These are phyloP conservation scores for Aphanoascus verrucosus DNA, from an alignment of 2,329 filamentous ascomycete genomes.

Conservation along the genomic window DNA sequence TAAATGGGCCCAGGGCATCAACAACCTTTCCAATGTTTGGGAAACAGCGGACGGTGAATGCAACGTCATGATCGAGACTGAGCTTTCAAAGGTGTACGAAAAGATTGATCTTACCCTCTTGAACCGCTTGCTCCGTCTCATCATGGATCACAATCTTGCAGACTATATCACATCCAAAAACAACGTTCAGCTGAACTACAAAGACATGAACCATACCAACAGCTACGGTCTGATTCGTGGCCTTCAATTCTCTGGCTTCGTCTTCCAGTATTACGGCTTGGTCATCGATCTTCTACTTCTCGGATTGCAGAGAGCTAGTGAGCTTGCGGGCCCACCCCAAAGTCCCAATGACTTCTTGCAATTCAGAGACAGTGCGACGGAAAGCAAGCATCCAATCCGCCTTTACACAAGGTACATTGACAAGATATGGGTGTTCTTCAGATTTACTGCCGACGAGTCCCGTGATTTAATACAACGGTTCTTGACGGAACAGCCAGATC, in stretches of 20 bases:
- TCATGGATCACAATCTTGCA: slow-evolving; percentile 98
- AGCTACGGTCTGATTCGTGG: slow-evolving; percentile 97
- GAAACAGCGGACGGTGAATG: slow-evolving; percentile 88
- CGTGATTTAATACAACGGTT: slow-evolving; percentile 94
- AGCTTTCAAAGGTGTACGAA: slow-evolving; percentile 98
- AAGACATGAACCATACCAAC: slow-evolving; percentile 99
- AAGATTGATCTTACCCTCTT: slow-evolving; percentile 96
- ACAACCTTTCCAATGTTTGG: slow-evolving; percentile 94
- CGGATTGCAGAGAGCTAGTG: slow-evolving; percentile 89
- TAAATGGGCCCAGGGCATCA: slow-evolving; percentile 99
- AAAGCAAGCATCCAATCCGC: slow-evolving; percentile 87
- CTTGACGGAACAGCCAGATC: slow-evolving; percentile 93
- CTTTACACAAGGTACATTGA: slow-evolving; percentile 98
- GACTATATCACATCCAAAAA: slow-evolving; percentile 99
- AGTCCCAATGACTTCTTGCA: slow-evolving; percentile 96
- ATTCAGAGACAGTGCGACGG: slow-evolving; percentile 85
- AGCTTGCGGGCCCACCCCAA: slow-evolving; percentile 88
- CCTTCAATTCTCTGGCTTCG: slow-evolving; percentile 93
- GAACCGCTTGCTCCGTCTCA: slow-evolving; percentile 81
- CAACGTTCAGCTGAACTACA: slow-evolving; percentile 97
- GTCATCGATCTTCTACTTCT: slow-evolving; percentile 88
- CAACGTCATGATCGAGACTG: slow-evolving; percentile 97
- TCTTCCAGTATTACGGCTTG: slow-evolving; percentile 97
- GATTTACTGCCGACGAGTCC: slow-evolving; percentile 88
- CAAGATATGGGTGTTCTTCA: slow-evolving; percentile 95